Conservation (phyloP, 139 green algal genomes). For the Astrephomene gubernaculifera region DNA sequence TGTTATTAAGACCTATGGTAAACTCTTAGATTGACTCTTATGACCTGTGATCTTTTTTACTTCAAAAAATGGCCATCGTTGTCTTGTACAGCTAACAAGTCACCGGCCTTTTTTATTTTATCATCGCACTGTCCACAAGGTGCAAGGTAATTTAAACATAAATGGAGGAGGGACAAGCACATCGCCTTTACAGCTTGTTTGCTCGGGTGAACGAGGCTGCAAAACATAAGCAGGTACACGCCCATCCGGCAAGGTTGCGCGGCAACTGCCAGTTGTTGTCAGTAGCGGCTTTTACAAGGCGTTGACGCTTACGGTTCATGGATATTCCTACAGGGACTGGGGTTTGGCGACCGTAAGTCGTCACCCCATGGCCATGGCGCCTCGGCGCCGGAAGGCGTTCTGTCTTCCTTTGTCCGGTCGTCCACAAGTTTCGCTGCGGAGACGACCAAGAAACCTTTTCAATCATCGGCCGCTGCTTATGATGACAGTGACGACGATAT, state of each 20-base stretch:
- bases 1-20: too few species aligned
- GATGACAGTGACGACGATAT: conserved; percentile 13
- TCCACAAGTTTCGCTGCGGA: background rate
- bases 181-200: conserved; percentile 43
- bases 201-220: conserved; percentile 19
- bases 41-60: too few species aligned
- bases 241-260: too few species aligned
- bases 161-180: conserved; percentile 43
- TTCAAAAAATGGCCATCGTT: too few species aligned
- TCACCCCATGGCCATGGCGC: background rate
- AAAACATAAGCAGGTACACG: conserved; percentile 39
- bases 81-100: too few species aligned
- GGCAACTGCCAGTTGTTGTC: too few species aligned
- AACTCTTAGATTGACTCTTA: too few species aligned
- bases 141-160: too few species aligned
- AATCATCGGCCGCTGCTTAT: background rate
- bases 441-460: background rate
- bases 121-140: too few species aligned
- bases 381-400: background rate
- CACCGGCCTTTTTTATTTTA: too few species aligned
- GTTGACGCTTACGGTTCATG: too few species aligned
- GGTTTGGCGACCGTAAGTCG: conserved; percentile 13
- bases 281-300: too few species aligned
- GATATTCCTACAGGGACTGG: conserved; percentile 31
- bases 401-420: conserved; percentile 22